Evolutionary conservation across 805 yeast genomes (phyloP), one percentile per base, ranked within the genome.

Genomic region (Tetrapisispora nanseiensis): DNA sequence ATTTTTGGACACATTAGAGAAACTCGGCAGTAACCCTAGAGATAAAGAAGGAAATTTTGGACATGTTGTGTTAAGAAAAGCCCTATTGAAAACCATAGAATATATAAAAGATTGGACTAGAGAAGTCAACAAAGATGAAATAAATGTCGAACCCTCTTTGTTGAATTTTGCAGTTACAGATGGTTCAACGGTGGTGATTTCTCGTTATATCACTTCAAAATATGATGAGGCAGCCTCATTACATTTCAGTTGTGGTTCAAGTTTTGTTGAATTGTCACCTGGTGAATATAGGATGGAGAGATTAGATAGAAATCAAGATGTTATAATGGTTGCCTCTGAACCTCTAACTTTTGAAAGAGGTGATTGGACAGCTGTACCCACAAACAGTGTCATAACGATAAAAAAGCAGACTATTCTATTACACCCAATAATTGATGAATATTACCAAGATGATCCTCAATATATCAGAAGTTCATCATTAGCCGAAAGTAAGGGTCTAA

Each of bases 291-390:
- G 84, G 54, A 87, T 92, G 96, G 97, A 92, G 62, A 73, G 98
- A 42, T 69, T 85, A 46, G 95, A 89, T 62, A 72, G 97, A 41
- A 83, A 92, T 9, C 97, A 90, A 62, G 90, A 86, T 61, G 90
- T 92, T 15, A 82, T 90, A n/a, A 82, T 92, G 80, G 92, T 92
- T 39, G 95, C 98, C 1, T 82, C 95, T 15, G 98, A 92, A 58
- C 98, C 98, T 0, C 70, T 92, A 44, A 92, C 98, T 0, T 92
- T 92, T 61, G 97, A 92, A 65, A 69, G 98, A 43, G 90, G 89
- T 31, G 98, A 92, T 63, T 92, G 98, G 98, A 84, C 90, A 40
- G 81, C 96, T 3, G 94, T 92, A 1, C 97, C 97, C 2, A 83
- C 97, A 1, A 92, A 92, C 59, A 83, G 97, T 3, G 68, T 82